Conservation (phyloP, 2,329 filamentous ascomycete species). For the Amauroascus niger region DNA sequence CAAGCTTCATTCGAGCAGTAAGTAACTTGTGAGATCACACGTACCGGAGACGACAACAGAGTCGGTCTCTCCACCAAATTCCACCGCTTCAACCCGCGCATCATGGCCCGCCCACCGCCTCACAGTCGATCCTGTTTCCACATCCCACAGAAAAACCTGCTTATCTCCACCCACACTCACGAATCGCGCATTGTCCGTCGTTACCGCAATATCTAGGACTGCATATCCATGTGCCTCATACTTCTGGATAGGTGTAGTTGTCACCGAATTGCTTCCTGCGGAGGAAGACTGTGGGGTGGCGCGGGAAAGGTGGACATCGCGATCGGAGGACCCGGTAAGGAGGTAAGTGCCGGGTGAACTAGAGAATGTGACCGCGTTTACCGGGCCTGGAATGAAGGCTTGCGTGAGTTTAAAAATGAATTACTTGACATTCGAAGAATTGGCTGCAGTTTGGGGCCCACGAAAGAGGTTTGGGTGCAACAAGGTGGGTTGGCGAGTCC, state of each 20-base stretch:
- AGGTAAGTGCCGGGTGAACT: constrained; percentile 65
- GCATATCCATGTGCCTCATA: constrained; percentile 89
- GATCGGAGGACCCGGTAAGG: constrained; percentile 77
- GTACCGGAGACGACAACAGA: constrained; percentile 58
- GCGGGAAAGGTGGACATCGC: constrained; percentile 78
- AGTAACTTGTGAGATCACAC: too few species aligned
- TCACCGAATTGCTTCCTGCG: constrained; percentile 28
- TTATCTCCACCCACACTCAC: constrained; percentile 84
- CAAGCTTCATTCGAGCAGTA: too few species aligned
- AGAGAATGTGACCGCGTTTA: constrained; percentile 65
- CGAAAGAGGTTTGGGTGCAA: background rate
- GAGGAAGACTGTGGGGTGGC: constrained; percentile 34
- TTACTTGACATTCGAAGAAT: background rate
- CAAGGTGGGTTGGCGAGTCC: background rate
- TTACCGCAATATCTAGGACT: constrained; percentile 69
- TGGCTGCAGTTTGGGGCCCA: background rate
- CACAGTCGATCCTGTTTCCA: constrained; percentile 65
- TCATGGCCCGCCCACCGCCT: constrained; percentile 65
- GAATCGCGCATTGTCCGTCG: constrained; percentile 70
- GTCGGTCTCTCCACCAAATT: constrained; percentile 68
- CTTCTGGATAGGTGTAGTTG: constrained; percentile 60
- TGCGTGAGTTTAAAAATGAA: background rate
- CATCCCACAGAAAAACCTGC: constrained; percentile 89
- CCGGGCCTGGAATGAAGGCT: constrained; percentile 45
- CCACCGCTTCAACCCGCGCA: constrained; percentile 65